Conservation (phyloP, 2,329 filamentous ascomycete genomes). For the Akanthomyces lecanii region DNA sequence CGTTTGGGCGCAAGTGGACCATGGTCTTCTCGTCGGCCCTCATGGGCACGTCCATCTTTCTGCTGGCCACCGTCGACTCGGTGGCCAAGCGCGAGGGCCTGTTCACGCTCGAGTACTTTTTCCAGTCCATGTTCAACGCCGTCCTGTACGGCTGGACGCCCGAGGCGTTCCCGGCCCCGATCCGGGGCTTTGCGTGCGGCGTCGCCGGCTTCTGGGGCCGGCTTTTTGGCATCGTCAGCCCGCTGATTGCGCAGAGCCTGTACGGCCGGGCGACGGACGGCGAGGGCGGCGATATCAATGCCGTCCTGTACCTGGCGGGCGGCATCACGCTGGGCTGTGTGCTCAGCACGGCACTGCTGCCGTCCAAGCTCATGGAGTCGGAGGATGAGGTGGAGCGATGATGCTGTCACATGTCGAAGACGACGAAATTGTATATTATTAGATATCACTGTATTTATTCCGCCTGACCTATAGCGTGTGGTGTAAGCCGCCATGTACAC, state of each 20-base stretch:
- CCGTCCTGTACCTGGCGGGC: constrained; percentile 52
- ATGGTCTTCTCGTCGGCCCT: constrained; percentile 41
- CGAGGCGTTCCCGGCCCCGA: constrained; percentile 53
- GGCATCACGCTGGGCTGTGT: constrained; percentile 51
- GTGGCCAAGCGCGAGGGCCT: constrained; percentile 35
- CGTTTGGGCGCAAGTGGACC: constrained; percentile 40
- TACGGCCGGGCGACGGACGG: constrained; percentile 28
- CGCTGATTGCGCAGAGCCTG: constrained; percentile 48
- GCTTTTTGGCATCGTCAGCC: constrained; percentile 54
- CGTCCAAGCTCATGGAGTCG: constrained; percentile 34
- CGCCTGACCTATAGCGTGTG: background rate
- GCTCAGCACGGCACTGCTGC: constrained; percentile 45
- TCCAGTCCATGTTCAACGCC: constrained; percentile 38
- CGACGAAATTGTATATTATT: background rate
- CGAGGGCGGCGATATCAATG: constrained; percentile 39
- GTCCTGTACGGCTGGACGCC: constrained; percentile 47
- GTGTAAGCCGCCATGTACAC: background rate
- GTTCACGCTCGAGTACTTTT: constrained; percentile 41
- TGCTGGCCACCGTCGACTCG: constrained; percentile 39
- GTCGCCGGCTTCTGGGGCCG: constrained; percentile 56
- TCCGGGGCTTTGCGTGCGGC: constrained; percentile 53
- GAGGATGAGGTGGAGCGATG: constrained; percentile 25
- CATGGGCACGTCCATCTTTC: constrained; percentile 43
- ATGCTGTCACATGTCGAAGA: background rate
- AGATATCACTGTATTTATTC: background rate